Percentiles rank a stretch among this genome's conserved stretches.
Evolutionary conservation across 2,329 filamentous ascomycete species (phyloP).

Genomic region (Annulohypoxylon truncatum): DNA sequence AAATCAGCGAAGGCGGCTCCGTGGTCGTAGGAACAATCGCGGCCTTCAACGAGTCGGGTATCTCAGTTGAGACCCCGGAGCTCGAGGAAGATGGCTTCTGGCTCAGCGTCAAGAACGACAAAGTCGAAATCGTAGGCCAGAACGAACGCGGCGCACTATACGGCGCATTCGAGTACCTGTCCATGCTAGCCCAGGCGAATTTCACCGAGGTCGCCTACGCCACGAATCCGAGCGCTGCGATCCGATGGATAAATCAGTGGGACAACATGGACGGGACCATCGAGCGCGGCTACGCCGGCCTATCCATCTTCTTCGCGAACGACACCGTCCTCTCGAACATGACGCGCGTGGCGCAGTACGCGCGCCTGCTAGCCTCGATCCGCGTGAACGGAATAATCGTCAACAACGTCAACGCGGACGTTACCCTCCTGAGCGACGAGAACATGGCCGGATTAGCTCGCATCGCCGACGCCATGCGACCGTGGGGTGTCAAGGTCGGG

Average conservation of each 20-base stretch:
- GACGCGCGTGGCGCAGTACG: constrained; percentile 70
- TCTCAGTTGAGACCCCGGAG: constrained; percentile 50
- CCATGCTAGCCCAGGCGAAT: constrained; percentile 60
- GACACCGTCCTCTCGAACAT: constrained; percentile 68
- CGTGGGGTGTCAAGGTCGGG: constrained; percentile 73
- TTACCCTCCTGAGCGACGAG: constrained; percentile 62
- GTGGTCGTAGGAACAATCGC: constrained; percentile 63
- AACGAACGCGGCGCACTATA: constrained; percentile 77
- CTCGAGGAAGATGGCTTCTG: constrained; percentile 71
- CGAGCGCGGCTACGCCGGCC: constrained; percentile 75
- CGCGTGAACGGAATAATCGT: constrained; percentile 74
- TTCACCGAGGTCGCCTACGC: constrained; percentile 63
- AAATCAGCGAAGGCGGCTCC: constrained; percentile 43
- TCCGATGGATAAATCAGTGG: constrained; percentile 80
- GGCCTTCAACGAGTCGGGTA: constrained; percentile 55
- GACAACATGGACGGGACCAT: constrained; percentile 76
- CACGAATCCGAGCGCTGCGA: constrained; percentile 60
- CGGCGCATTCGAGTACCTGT: constrained; percentile 76
- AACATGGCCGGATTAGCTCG: constrained; percentile 72
- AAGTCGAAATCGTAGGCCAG: constrained; percentile 69
- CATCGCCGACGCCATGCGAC: constrained; percentile 73
- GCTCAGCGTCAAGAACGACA: constrained; percentile 60
- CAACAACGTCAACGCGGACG: constrained; percentile 80
- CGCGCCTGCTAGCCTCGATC: constrained; percentile 73
- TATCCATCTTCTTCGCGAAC: constrained; percentile 74